A percentile compares a stretch with the other conserved stretches of the same genome.
Evolutionary conservation across 73 alveolate genomes (phyloP).

Genomic region (Paramecium pentaurelia): DNA sequence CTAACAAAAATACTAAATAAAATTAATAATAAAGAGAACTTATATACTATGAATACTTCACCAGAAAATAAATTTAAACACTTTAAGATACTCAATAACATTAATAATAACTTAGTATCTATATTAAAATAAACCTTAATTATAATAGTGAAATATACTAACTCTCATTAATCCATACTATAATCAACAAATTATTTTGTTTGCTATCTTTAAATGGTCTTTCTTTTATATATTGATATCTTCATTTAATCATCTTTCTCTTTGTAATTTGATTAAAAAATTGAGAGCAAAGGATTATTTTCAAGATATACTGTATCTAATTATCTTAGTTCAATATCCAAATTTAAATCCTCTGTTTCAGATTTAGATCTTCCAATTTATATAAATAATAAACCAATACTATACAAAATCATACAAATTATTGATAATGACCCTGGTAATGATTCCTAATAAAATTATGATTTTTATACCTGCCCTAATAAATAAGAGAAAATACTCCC

Average conservation of each 20-base stretch:
- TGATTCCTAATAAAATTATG: neutral
- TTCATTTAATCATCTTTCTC: neutral
- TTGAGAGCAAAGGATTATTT: neutral
- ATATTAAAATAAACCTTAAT: neutral
- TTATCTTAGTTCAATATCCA: neutral
- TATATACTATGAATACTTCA: no score
- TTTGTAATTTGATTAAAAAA: neutral
- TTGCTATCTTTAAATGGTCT: neutral
- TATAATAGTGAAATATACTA: neutral
- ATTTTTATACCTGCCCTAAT: neutral
- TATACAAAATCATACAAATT: neutral
- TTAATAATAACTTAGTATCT: neutral
- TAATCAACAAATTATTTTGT: slow-evolving; percentile 7
- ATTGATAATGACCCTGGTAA: neutral
- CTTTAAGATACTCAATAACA: neutral
- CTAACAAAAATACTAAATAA: no score
- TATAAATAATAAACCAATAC: neutral
- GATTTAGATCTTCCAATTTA: neutral
- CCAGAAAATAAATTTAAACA: no score
- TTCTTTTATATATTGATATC: neutral
- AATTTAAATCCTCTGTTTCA: neutral
- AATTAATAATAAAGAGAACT: no score
- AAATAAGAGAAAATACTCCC: slow-evolving; percentile 3
- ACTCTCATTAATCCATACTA: slow-evolving; percentile 37
- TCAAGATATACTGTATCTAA: neutral